Base-by-base conservation (phyloP, 139 green algal species). In the Ulvella scutata region DNA sequence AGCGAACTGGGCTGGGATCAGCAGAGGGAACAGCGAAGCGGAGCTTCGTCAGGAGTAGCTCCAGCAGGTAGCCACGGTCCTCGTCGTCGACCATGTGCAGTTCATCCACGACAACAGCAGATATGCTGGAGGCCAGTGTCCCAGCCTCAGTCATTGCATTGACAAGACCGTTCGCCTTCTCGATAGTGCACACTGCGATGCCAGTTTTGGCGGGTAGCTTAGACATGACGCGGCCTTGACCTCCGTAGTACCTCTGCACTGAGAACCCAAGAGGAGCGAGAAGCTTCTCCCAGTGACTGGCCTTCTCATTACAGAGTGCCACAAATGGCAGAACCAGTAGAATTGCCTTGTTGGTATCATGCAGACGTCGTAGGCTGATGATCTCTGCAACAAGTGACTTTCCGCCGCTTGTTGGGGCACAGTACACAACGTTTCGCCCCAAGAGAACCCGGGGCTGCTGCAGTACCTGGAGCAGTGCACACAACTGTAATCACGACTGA, bases 1-100 rank as follows among this genome's bases (percentile, higher is more conserved):
- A 29, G 51, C n/a, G n/a, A n/a, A 36, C 51, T 17, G 40, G 40
- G n/a, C n/a, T 26, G n/a, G 36, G 73, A 76, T 33, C n/a, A 4
- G 61, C 26, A 82, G 31, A 75, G 61, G 3, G 51, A n/a, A 43
- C 38, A 1, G 79, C 73, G 75, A 88, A 97, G 28, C 87, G 62
- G 62, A 99, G 83, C 82, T 99, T 99, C 44, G 94, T 97, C 23
- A 99, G 86, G 80, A 99, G 80, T 21, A 98, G 87, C 86, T 99
- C 95, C 78, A 99, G 85, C 76, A 95, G 83, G 80, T 94, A 94
- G 20, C 95, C 95, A 23, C 93, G 84, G 73, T 86, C 77, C 34
- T 79, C 72, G 62, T 81, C 40, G 60, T 67, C 1, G 72, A 91
- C 84, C 90, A 97, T 97, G 86, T 97, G 92, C 60, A 96, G 81